Evolutionary conservation across 768 basidiomycete species (phyloP).

Genomic region (Lentinus tigrinus): DNA sequence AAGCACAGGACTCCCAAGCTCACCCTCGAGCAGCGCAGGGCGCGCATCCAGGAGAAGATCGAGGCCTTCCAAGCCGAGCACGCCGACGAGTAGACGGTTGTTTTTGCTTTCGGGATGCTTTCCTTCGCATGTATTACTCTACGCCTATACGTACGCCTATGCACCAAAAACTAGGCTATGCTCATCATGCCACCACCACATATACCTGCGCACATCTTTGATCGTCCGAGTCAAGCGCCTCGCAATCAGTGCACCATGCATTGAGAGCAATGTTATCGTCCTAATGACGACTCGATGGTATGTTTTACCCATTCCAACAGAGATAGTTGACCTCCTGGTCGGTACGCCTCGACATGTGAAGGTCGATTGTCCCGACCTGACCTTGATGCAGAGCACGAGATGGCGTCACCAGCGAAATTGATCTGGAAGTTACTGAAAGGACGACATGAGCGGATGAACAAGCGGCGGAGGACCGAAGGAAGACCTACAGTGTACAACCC

Average conservation of each 20-base stretch:
- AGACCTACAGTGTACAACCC: conserved; percentile 69
- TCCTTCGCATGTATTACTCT: conserved; percentile 8
- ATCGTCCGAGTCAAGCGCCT: too few relatives aligned
- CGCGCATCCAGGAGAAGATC: conserved; percentile 84
- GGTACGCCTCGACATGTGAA: conserved; percentile 39
- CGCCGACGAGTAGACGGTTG: conserved; percentile 58
- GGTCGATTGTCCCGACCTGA: conserved; percentile 12
- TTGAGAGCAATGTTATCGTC: conserved; percentile 2
- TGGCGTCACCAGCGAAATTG: conserved; percentile 45
- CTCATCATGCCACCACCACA: conserved; percentile 13
- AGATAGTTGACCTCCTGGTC: conserved; percentile 30
- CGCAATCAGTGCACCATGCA: too few relatives aligned
- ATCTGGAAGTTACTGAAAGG: conserved; percentile 61
- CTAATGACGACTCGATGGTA: conserved; percentile 37
- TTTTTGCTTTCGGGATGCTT: conserved; percentile 13
- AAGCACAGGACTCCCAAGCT: conserved; percentile 72
- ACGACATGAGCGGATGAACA: background rate
- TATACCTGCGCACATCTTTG: background rate
- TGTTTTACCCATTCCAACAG: conserved; percentile 57
- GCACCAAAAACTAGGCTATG: conserved; percentile 21
- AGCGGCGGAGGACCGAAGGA: background rate
- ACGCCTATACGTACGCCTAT: conserved; percentile 5
- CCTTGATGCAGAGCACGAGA: conserved; percentile 57
- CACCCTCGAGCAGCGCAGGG: conserved; percentile 74
- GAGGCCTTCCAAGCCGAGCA: conserved; percentile 78